Base-by-base conservation (phyloP, 1,284 basidiomycete species). In the Garcileccinum viscosum region DNA sequence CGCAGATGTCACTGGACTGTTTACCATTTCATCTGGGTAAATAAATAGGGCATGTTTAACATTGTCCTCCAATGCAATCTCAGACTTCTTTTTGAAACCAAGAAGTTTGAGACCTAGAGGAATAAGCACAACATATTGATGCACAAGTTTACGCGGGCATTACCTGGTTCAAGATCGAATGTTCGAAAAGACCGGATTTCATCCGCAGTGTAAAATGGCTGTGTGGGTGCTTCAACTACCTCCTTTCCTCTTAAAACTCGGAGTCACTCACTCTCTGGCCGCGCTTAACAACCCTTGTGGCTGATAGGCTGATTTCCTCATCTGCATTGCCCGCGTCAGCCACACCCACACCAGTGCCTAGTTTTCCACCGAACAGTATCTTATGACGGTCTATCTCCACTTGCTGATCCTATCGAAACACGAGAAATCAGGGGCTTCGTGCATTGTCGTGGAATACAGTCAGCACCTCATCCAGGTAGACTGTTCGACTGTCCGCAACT, bases 41-140 rank as follows among this genome's bases (percentile, higher is more conserved):
- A 99, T 89, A 77, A 99, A 99, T 65, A 90, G 84, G 0, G 95
- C 90, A 80, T 98, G 96, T 77, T 96, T 97, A 75, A 98, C 83
- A 73, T 97, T 97, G 78, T 98, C 95, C 79, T 96, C 92, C 73
- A 96, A 93, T 0, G 82, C 82, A 1, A 99, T 85, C 69, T 93
- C 87, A 5, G 82, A 79, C n/a, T 86, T 85, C 69, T 91, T 85
- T 79, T 97, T 95, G 85, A 99, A 99, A 4, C 97, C 98, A 30
- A 99, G 88, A 5, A 99, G 88, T 80, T 93, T 95, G 77, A 99
- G 90, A 9, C 90, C 91, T 89, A 71, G 32, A 65, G 22, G 33
- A 24, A 14, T 32, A 37, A 63, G 33, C 19, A 37, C 5, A 47
- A n/a, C 35, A 38, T 6, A 62, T 44, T 56, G 53, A 66, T 62